phyloP scores from a whole-genome alignment of 371 early-diverging fungal species.

The Saksenaea vasiformis region DNA sequence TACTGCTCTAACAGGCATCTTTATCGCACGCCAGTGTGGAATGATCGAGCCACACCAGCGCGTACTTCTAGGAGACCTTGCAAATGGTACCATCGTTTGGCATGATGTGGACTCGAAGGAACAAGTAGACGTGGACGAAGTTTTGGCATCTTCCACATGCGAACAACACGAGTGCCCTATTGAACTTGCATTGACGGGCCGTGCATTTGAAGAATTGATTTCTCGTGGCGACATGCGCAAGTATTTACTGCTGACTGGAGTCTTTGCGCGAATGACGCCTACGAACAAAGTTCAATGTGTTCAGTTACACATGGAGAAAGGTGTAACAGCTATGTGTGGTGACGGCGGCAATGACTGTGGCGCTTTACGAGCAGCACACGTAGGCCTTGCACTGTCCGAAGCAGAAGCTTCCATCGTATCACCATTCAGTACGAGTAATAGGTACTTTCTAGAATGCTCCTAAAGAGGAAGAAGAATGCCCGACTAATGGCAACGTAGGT shows the following conservation, averaged over 20 bases:
- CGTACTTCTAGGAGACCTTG: conserved; percentile 53
- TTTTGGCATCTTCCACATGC: conserved; percentile 28
- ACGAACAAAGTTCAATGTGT: conserved; percentile 74
- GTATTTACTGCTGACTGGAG: conserved; percentile 53
- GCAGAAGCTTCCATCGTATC: conserved; percentile 83
- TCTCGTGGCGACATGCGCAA: conserved; percentile 40
- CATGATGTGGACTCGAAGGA: conserved; percentile 52
- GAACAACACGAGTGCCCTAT: conserved; percentile 36
- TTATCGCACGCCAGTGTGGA: conserved; percentile 79
- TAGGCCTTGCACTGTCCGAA: conserved; percentile 84
- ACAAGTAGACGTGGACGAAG: conserved; percentile 34
- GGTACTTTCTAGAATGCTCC: neutral
- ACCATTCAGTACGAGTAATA: conserved; percentile 70
- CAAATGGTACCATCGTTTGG: conserved; percentile 47
- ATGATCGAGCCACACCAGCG: conserved; percentile 61
- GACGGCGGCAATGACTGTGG: conserved; percentile 97
- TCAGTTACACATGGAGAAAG: conserved; percentile 72
- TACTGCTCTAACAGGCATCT: conserved; percentile 84
- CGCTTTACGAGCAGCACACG: conserved; percentile 89
- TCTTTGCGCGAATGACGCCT: conserved; percentile 85
- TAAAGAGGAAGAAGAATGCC: neutral
- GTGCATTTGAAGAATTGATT: conserved; percentile 60
- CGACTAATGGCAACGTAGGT: conserved; percentile 45
- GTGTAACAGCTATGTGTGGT: conserved; percentile 88
- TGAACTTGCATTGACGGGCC: conserved; percentile 75